A percentile compares a stretch with the other conserved stretches of the same genome.
Conservation (phyloP, 805 yeast species). For the Nakazawaea siamensis region DNA sequence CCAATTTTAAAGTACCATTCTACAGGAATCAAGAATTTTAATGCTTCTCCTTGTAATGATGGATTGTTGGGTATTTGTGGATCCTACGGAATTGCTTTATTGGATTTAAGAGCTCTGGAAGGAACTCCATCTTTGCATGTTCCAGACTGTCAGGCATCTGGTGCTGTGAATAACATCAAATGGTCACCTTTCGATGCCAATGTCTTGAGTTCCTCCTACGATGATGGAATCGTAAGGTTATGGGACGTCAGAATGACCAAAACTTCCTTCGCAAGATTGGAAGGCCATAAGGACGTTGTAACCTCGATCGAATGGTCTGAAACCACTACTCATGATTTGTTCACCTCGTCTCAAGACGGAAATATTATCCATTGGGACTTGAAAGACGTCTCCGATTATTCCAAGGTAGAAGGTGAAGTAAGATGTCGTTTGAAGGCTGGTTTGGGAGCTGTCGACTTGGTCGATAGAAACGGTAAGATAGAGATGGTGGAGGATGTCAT, state of each 20-base stretch:
- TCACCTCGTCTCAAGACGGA: conserved; percentile 59
- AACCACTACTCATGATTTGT: conserved; percentile 24
- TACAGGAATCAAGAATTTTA: conserved; percentile 43
- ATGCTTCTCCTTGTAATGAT: conserved; percentile 35
- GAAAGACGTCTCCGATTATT: conserved; percentile 18
- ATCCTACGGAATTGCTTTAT: conserved; percentile 63
- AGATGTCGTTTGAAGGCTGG: conserved; percentile 41
- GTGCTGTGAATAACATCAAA: conserved; percentile 34
- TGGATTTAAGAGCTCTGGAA: conserved; percentile 54
- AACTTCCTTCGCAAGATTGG: conserved; percentile 41
- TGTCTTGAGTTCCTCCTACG: conserved; percentile 56
- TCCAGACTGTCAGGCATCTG: conserved; percentile 25
- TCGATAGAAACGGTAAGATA: conserved; percentile 20
- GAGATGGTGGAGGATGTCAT: conserved; percentile 21
- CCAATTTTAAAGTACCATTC: conserved; percentile 50
- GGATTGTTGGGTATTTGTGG: conserved; percentile 61
- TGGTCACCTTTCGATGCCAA: conserved; percentile 62
- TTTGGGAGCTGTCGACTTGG: conserved; percentile 29
- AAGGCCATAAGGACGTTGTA: conserved; percentile 49
- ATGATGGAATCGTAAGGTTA: conserved; percentile 46
- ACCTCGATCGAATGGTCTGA: conserved; percentile 53
- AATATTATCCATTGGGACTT: conserved; percentile 63
- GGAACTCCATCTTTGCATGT: conserved; percentile 29
- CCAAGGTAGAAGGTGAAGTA: conserved; percentile 11
- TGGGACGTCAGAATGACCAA: conserved; percentile 69